These are phyloP conservation scores for Globisporangium nunn DNA, from an alignment of 352 stramenopile species.

Conservation along the genomic window DNA sequence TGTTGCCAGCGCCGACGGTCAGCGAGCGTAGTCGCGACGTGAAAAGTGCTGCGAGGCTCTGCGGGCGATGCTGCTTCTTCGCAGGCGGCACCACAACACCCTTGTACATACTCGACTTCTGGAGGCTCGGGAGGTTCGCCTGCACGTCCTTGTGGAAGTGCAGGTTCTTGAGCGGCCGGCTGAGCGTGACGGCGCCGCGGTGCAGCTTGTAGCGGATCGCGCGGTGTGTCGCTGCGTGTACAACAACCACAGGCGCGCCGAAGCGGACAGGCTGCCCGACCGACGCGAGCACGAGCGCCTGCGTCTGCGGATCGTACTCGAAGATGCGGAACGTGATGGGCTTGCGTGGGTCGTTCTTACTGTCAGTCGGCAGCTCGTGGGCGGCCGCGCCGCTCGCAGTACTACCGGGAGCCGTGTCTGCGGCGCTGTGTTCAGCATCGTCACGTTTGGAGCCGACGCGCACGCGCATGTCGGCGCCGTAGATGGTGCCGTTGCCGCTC, in stretches of 20 bases:
- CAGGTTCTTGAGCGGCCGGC: constrained; percentile 56
- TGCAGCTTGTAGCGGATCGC: constrained; percentile 59
- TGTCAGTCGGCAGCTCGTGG: neutral
- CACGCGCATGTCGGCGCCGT: constrained; percentile 4
- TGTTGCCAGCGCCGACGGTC: neutral
- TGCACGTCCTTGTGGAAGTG: constrained; percentile 53
- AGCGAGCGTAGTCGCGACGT: constrained; percentile 9
- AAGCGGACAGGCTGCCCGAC: constrained; percentile 58
- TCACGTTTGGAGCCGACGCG: constrained; percentile 8
- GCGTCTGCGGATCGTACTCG: constrained; percentile 44
- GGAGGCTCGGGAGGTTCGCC: constrained; percentile 36
- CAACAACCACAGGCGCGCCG: constrained; percentile 40
- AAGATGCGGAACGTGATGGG: constrained; percentile 68
- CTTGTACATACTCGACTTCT: constrained; percentile 28
- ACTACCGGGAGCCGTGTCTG: constrained; percentile 1
- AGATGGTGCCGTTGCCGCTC: constrained; percentile 12
- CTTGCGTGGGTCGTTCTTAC: constrained; percentile 13
- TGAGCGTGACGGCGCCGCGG: constrained; percentile 57
- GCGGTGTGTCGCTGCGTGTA: constrained; percentile 53
- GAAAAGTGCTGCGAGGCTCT: constrained; percentile 9
- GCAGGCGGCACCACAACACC: constrained; percentile 2
- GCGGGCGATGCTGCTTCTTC: constrained; percentile 5
- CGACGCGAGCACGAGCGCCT: constrained; percentile 39
- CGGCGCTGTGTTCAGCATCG: constrained; percentile 8
- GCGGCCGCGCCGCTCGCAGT: neutral